Evolutionary conservation across 2,329 filamentous ascomycete genomes (phyloP), one percentile per base, ranked within the genome.

Genomic region (Camillea tinctor): DNA sequence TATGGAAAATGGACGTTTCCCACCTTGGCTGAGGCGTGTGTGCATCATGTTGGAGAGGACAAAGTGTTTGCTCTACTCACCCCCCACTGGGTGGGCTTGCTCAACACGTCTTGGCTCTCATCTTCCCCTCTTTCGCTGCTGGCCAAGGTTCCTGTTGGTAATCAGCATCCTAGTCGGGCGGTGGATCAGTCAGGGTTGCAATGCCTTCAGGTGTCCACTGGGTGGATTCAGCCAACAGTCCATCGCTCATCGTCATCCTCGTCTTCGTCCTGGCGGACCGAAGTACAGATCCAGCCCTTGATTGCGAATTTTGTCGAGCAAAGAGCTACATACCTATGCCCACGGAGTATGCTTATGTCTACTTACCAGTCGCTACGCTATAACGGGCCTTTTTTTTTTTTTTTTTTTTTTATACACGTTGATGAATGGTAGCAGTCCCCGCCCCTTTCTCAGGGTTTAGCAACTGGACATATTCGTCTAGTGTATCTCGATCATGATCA

Each of bases 91-190:
- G n/a, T 56, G 57, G 57, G 62, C 57, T 65, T 64, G 61, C 60
- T 56, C 60, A 59, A 58, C 60, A 64, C 61, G 60, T 60, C 68
- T 69, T 68, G 64, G 66, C 68, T 69, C 60, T 36, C 52, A 55
- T 60, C 59, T 68, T 65, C 68, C 69, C 68, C 69, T 68, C 62
- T 68, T 67, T 66, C 62, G 56, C 36, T 61, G 62, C 63, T 64
- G 55, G 65, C 61, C 64, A 64, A 67, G 63, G 62, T 69, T 65
- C 63, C 66, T 69, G 70, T 70, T 72, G 71, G 67, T 69, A 66
- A 70, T 70, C 68, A 64, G 59, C 54, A 69, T 63, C 68, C 70
- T 58, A 58, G 69, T 65, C 62, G 30, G 49, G 51, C 40, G 55
- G 61, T 58, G 59, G 60, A 58, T 50, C 59, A 53, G 60, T 64